phyloP scores from a whole-genome alignment of 176 grass and related monocot genomes.

The Poa annua region DNA sequence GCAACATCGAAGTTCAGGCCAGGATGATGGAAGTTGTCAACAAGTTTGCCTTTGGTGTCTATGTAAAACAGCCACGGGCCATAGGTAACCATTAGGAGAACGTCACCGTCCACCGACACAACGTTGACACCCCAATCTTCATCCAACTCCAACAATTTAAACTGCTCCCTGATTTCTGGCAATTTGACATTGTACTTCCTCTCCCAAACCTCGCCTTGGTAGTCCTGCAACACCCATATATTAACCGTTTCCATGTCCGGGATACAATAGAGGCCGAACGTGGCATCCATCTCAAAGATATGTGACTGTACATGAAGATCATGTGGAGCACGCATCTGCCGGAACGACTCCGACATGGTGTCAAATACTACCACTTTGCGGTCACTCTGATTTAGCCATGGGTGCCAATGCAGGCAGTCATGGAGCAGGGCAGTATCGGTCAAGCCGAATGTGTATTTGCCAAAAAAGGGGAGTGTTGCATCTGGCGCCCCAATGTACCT shows the following conservation, averaged over 20 bases:
- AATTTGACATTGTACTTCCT: background rate
- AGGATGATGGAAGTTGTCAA: background rate
- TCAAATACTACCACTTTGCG: background rate
- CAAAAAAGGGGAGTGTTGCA: too few species aligned
- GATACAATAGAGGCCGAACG: background rate
- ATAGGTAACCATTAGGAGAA: background rate
- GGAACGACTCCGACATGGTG: background rate
- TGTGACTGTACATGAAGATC: background rate
- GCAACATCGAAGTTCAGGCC: background rate
- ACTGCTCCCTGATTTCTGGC: background rate
- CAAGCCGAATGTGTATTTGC: background rate
- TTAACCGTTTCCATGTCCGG: background rate
- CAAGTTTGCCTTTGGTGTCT: background rate
- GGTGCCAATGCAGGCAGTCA: background rate
- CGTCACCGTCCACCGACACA: background rate
- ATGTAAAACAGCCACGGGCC: background rate
- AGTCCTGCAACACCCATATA: background rate
- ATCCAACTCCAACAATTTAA: too few species aligned
- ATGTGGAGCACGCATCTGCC: background rate
- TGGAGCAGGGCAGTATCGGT: background rate
- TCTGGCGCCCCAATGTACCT: too few species aligned
- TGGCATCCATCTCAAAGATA: background rate
- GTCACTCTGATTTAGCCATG: too few species aligned
- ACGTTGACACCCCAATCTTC: background rate
- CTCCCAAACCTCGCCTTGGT: background rate